Evolutionary conservation across 2,329 filamentous ascomycete species (phyloP), one percentile per base, ranked within the genome.

Genomic region (Colletotrichum tanaceti): DNA sequence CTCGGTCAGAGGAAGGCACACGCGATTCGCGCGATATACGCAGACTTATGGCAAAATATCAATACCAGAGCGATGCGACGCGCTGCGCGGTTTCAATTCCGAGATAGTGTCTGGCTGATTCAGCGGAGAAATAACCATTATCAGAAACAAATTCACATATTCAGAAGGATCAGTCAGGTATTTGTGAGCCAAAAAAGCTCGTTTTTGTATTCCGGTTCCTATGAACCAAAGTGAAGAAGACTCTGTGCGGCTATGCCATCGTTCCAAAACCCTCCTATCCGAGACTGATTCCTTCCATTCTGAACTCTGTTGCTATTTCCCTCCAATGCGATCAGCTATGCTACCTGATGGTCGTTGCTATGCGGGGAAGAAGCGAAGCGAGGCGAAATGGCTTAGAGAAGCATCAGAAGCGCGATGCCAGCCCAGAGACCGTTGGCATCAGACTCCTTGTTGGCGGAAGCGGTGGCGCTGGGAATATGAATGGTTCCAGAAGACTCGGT

Each of bases 361-460:
- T 35, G 28, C 49, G n/a, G 28, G 14, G 49, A 52, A 52, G 49
- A 38, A n/a, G 28, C 50, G 2, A 38, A 38, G 50, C 18, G 38
- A 60, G 28, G 9, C 7, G 6, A 13, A n/a, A 3, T 13, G 5
- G 13, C 41, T 58, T 35, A 53, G 18, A 53, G 18, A 2, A 53
- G 28, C 28, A 53, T 53, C 50, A 53, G 50, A 38, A 53, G 50
- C 28, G 50, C 50, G 50, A 53, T 14, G 50, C 50, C 50, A n/a
- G 50, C 50, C 50, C 18, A 38, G 24, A 53, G 10, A 14, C 50
- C 28, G 18, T 14, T 53, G 28, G 10, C 18, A 20, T 53, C 50
- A 20, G 11, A 5, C 28, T 53, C 18, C 18, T 20, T 53, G 10
- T 38, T 53, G 28, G 28, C 28, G 20, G 28, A 28, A 5, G 50